Conservation (phyloP, 331 rosid species). For the Cydonia oblonga region DNA sequence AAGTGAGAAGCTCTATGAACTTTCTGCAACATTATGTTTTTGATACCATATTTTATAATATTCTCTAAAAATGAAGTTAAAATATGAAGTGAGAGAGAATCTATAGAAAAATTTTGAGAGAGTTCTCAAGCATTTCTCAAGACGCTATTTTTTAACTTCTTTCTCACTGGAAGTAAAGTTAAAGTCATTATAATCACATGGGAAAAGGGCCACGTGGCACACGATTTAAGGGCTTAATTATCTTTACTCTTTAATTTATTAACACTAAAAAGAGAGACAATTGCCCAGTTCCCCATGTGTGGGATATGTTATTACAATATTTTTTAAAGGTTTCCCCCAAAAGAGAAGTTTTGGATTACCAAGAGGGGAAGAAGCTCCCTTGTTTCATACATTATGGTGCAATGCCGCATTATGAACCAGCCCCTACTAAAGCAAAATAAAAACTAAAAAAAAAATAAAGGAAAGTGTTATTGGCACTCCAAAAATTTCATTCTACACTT, state of each 20-base stretch:
- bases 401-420: conserved; percentile 10
- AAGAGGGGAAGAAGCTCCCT: conserved; percentile 9
- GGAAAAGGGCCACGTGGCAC: conserved; percentile 33
- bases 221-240: conserved; percentile 8
- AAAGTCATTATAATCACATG: conserved; percentile 44
- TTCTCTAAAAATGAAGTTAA: fast-evolving
- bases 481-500: too few species aligned
- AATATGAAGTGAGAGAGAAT: too few species aligned
- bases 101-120: fast-evolving
- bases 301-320: conserved; percentile 6
- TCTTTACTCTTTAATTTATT: conserved; percentile 17
- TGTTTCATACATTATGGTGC: conserved; percentile 22
- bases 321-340: conserved; percentile 18
- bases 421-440: conserved; percentile 2
- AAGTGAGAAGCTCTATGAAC: too few species aligned
- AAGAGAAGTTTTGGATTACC: conserved; percentile 17
- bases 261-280: conserved; percentile 24
- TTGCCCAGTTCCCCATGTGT: conserved; percentile 31
- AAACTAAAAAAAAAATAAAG: too few species aligned
- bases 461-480: too few species aligned
- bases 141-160: conserved; percentile 13
- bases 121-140: too few species aligned
- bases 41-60: too few species aligned
- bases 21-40: too few species aligned
- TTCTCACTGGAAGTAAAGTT: conserved; percentile 21